Evolutionary conservation across 148 eudicot genomes (phyloP).

Genomic region (Spergularia marina): DNA sequence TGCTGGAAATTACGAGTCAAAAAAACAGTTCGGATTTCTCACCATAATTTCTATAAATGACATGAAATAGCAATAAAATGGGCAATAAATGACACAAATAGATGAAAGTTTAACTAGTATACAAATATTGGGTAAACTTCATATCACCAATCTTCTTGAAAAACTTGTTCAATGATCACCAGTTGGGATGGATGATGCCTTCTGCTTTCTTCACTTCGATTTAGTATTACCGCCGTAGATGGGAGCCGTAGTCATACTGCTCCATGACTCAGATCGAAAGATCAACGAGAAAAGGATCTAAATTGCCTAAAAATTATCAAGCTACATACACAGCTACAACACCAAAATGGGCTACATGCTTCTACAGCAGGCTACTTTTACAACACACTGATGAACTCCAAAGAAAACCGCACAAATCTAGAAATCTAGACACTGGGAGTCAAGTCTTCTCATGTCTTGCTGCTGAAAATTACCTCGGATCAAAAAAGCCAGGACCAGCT

Average conservation of each 20-base stretch:
- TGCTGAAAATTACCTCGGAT: slow-evolving; percentile 41
- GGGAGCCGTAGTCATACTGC: no score
- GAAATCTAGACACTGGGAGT: neutral
- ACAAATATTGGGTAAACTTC: neutral
- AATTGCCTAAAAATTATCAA: neutral
- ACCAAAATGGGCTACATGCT: slow-evolving; percentile 6
- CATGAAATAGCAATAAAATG: neutral
- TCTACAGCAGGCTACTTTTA: neutral
- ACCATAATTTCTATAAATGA: neutral
- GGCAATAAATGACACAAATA: neutral
- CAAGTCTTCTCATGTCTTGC: slow-evolving; percentile 6
- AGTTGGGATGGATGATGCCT: no score
- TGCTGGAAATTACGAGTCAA: neutral
- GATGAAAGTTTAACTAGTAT: neutral
- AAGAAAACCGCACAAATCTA: neutral
- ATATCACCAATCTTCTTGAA: neutral
- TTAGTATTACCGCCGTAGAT: no score
- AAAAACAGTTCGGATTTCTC: neutral
- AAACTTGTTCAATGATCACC: neutral
- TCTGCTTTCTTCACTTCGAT: no score
- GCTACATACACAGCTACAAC: neutral
- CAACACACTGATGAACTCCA: neutral
- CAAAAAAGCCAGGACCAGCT: slow-evolving; percentile 87
- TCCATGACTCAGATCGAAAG: neutral
- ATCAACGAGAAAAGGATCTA: neutral